Evolutionary conservation across 495 filamentous ascomycete species (phyloP).

Genomic region (Platismatia glauca): DNA sequence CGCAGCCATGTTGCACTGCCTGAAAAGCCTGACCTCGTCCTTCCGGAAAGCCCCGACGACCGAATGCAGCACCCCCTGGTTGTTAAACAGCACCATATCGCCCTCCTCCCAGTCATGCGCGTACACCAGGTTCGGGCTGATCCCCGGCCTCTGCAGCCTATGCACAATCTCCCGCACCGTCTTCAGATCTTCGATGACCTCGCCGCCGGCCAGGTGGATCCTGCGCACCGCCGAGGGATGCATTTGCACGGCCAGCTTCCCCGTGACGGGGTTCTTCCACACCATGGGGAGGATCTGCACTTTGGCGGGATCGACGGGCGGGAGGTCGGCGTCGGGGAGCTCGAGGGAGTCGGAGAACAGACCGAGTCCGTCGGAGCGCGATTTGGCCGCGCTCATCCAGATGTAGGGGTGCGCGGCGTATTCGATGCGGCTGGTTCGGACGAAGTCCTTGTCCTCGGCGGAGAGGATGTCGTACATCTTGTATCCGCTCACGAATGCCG

Average conservation of each 20-base stretch:
- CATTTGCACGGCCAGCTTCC: slow-evolving; percentile 57
- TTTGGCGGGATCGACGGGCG: slow-evolving; percentile 51
- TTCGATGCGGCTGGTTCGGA: slow-evolving; percentile 52
- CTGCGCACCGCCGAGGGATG: slow-evolving; percentile 59
- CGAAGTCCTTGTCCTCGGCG: slow-evolving; percentile 56
- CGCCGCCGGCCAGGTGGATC: slow-evolving; percentile 54
- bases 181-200: slow-evolving; percentile 53
- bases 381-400: slow-evolving; percentile 60
- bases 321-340: slow-evolving; percentile 46
- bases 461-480: slow-evolving; percentile 55
- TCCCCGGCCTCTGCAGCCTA: slow-evolving; percentile 59
- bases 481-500: slow-evolving; percentile 61
- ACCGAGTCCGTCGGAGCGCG: slow-evolving; percentile 57
- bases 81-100: slow-evolving; percentile 65
- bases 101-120: slow-evolving; percentile 67
- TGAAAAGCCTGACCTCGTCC: slow-evolving; percentile 61
- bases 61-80: slow-evolving; percentile 60
- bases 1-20: slow-evolving; percentile 67
- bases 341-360: slow-evolving; percentile 54
- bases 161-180: slow-evolving; percentile 60
- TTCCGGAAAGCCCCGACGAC: slow-evolving; percentile 65
- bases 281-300: slow-evolving; percentile 62
- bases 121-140: slow-evolving; percentile 58
- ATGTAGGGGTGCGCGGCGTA: slow-evolving; percentile 71
- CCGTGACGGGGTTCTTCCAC: slow-evolving; percentile 64